Base-by-base conservation (phyloP, 1,284 basidiomycete species). In the Melampsora occidentalis region DNA sequence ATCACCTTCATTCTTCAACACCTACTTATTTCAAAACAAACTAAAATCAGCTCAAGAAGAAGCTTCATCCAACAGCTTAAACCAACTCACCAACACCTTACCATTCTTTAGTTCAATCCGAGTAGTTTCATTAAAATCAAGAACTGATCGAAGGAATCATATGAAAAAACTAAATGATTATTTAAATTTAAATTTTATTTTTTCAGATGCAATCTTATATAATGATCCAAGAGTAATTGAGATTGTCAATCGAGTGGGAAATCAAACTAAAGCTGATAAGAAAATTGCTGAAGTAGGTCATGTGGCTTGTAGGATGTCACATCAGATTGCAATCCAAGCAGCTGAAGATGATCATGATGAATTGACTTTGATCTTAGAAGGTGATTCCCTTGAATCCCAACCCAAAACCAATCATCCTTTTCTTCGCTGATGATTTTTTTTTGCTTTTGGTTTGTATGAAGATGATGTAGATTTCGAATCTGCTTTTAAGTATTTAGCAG, bases 391-490 rank as follows among this genome's bases (percentile, higher is more conserved):
- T 10, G 12, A 12, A 12, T 46, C 14, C 12, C 0, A 9, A 1
- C 61, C 18, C 16, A 63, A 20, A 7, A 4, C 14, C 0, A 2
- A 64, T 33, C 20, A 7, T 9, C 9, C 48, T 20, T 66, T 72
- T 33, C 18, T 28, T 12, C 7, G n/a, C 25, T 9, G 6, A 20
- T 12, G 53, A 33, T 25, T 18, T 53, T 28, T 65, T 9, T 59
- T 39, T 64, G 28, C 1, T 4, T 2, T 31, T 2, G 18, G 18
- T 20, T 6, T 63, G 0, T 10, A 9, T 63, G 22, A 14, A 75
- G 73, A 76, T 61, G 73, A 76, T 68, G 66, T 76, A 25, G 73
- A 76, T 69, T 42, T 76, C 31, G 73, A 76, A 67, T 53, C 65
- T 31, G 73, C 73, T 25, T 76, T 76, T 53, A 62, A 49, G n/a